Evolutionary conservation across 2,329 filamentous ascomycete genomes (phyloP).

Genomic region (Trichoderma atroviride): DNA sequence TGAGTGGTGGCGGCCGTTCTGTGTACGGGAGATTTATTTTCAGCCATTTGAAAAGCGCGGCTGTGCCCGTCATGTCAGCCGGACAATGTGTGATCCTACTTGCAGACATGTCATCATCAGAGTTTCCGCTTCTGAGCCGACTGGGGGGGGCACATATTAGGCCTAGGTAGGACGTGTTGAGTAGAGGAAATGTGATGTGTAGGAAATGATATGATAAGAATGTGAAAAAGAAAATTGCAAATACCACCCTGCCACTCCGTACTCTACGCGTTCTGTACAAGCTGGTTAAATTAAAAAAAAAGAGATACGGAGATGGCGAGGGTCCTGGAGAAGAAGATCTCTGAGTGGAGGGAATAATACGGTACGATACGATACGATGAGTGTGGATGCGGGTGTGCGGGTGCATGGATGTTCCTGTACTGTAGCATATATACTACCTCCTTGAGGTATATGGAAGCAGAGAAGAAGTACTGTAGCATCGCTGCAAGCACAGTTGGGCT

Average conservation of each 20-base stretch:
- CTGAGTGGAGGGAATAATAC: background rate
- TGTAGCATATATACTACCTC: background rate
- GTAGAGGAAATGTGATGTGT: conserved; percentile 8
- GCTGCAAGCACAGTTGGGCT: background rate
- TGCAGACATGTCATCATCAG: conserved; percentile 1
- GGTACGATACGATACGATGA: background rate
- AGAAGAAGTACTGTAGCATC: background rate
- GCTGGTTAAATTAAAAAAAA: background rate
- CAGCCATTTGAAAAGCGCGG: conserved; percentile 4
- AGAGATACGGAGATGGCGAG: background rate
- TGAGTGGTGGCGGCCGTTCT: background rate
- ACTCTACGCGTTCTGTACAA: background rate
- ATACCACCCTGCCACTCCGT: conserved; percentile 1
- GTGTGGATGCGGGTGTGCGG: background rate
- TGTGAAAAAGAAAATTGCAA: background rate
- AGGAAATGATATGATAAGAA: conserved; percentile 15
- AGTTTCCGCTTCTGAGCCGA: background rate
- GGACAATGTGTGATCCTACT: conserved; percentile 19
- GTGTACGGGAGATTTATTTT: conserved; percentile 10
- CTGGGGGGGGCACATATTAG: background rate
- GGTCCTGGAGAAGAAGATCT: background rate
- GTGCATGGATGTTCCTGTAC: background rate
- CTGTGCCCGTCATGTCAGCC: conserved; percentile 23
- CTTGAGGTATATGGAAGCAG: background rate
- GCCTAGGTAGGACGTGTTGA: background rate